phyloP scores from a whole-genome alignment of 805 yeast species.

The Yamadazyma kitorensis region DNA sequence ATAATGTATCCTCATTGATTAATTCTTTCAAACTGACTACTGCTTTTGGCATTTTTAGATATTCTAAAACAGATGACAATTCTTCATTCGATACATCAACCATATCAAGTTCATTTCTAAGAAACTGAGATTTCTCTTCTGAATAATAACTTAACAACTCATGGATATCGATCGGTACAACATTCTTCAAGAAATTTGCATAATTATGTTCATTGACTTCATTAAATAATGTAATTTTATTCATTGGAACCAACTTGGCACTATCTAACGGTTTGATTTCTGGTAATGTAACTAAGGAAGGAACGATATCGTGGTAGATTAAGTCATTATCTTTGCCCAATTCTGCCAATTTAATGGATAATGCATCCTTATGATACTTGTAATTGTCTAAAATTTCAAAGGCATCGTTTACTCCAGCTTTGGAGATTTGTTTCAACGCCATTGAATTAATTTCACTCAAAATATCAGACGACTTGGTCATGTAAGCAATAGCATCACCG shows the following conservation, averaged over 20 bases:
- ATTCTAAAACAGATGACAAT: slow-evolving; percentile 74
- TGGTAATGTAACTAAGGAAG: slow-evolving; percentile 57
- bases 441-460: slow-evolving; percentile 30
- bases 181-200: slow-evolving; percentile 65
- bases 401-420: slow-evolving; percentile 21
- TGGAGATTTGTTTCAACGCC: slow-evolving; percentile 23
- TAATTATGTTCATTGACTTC: slow-evolving; percentile 37
- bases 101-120: slow-evolving; percentile 71
- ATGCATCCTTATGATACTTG: slow-evolving; percentile 41
- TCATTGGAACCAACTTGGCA: slow-evolving; percentile 56
- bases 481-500: slow-evolving; percentile 75
- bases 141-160: slow-evolving; percentile 85
- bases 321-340: slow-evolving; percentile 83
- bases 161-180: slow-evolving; percentile 83
- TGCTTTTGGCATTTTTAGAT: slow-evolving; percentile 69
- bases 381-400: slow-evolving; percentile 40
- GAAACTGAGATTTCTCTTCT: slow-evolving; percentile 77
- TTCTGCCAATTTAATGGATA: slow-evolving; percentile 34
- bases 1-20: slow-evolving; percentile 14
- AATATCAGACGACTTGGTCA: slow-evolving; percentile 49
- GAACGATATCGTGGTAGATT: slow-evolving; percentile 78
- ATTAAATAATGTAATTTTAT: slow-evolving; percentile 42
- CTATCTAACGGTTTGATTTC: slow-evolving; percentile 70
- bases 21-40: slow-evolving; percentile 51
- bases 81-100: slow-evolving; percentile 79